Base-by-base conservation (phyloP, 768 basidiomycete species). In the Cystofilobasidium ferigula region DNA sequence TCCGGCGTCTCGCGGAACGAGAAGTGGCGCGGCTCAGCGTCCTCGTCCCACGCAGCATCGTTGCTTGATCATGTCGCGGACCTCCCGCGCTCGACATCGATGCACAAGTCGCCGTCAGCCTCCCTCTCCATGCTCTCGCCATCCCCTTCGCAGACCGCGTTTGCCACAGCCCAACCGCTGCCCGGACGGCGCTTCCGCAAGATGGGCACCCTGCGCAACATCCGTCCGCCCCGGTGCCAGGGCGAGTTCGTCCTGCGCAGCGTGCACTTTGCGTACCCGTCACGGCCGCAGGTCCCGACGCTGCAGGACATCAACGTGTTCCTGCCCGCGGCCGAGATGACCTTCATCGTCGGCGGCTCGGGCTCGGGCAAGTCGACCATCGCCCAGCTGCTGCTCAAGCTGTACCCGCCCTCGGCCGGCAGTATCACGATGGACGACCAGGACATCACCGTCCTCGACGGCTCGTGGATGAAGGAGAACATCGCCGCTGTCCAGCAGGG, bases 401-500 rank as follows among this genome's bases (percentile, higher is more conserved):
- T 93, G 75, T 97, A 97, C 77, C 75, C 79, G 6, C 82, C 86
- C 0, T 78, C 79, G 24, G 34, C 56, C 2, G 90, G 89, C 1
- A 79, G 79, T 1, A 81, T 97, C 60, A 79, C 82, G 18, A 78
- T 94, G 24, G 94, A 98, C 75, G 86, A 93, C 69, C 85, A 89
- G 70, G 84, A 86, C 40, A 76, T 89, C n/a, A 76, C 79, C 18
- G 86, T 83, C 73, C 81, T 94, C 64, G 89, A 93, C 71, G 78
- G 81, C 28, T 71, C 73, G 2, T 95, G 85, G 83, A 78, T 84
- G n/a, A 77, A 83, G 6, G 74, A 78, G 12, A 82, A 88, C 70
- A 81, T 97, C 43, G 86, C 85, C 0, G 84, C 85, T 13, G 85
- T 99, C 22, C 92, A 95, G 76, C 84, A 83, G 53, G 84, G 84